phyloP scores from a whole-genome alignment of 257 asterid species.

The Asclepias syriaca region DNA sequence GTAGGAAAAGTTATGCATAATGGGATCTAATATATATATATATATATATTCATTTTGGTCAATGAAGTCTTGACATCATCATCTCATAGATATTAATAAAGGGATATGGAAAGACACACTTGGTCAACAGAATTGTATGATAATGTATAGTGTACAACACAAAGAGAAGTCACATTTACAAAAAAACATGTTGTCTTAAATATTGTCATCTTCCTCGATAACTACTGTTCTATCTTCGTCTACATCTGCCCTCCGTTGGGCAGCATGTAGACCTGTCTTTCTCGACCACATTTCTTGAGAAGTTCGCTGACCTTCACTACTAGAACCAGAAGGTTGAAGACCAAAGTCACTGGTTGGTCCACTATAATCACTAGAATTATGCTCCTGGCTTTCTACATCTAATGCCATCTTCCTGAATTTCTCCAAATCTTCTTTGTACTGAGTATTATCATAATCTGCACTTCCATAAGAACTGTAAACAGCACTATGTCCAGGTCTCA shows the following conservation, averaged over 20 bases:
- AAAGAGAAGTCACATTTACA: background rate
- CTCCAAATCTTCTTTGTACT: constrained; percentile 73
- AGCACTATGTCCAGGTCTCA: constrained; percentile 41
- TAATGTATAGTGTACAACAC: background rate
- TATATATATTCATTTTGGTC: background rate
- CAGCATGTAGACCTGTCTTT: constrained; percentile 11
- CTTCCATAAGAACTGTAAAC: constrained; percentile 43
- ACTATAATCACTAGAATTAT: constrained; percentile 53
- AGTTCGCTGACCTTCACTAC: constrained; percentile 47
- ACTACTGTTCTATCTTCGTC: background rate
- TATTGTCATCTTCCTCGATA: background rate
- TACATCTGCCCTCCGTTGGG: background rate
- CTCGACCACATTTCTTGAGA: constrained; percentile 21
- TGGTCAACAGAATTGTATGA: background rate
- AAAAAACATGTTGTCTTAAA: background rate
- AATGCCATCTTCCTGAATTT: constrained; percentile 76
- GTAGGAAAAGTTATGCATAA: background rate
- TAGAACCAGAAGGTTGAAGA: constrained; percentile 54
- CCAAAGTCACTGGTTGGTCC: constrained; percentile 71
- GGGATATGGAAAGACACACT: background rate
- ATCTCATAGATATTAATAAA: background rate
- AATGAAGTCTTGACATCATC: constrained; percentile 1
- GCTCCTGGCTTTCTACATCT: constrained; percentile 50
- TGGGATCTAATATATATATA: background rate
- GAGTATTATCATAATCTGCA: constrained; percentile 49